Percentiles rank a stretch among this genome's conserved stretches.
These are phyloP conservation scores for Dactylis glomerata DNA, from an alignment of 176 grass and related monocot species.

Conservation along the genomic window DNA sequence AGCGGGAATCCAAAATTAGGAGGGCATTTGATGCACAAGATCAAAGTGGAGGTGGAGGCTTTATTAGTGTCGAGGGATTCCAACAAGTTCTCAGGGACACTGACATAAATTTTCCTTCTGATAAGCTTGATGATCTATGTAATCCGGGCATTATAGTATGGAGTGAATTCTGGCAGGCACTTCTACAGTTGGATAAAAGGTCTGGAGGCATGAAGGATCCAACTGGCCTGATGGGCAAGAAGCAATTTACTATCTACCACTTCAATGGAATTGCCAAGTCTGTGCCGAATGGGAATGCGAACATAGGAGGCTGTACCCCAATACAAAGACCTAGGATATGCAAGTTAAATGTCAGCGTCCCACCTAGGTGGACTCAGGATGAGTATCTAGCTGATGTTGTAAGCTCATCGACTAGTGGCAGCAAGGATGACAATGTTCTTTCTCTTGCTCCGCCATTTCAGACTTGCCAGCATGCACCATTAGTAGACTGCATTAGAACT, in stretches of 20 bases:
- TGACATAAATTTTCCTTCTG: conserved; percentile 60
- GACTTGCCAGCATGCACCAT: conserved; percentile 72
- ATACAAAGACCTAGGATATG: conserved; percentile 85
- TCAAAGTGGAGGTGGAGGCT: conserved; percentile 95
- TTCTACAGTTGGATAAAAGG: conserved; percentile 80
- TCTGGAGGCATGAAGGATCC: conserved; percentile 90
- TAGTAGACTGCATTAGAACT: conserved; percentile 95
- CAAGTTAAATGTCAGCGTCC: conserved; percentile 83
- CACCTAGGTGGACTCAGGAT: conserved; percentile 88
- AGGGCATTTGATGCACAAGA: conserved; percentile 87
- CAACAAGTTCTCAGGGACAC: conserved; percentile 78
- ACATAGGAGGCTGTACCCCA: conserved; percentile 48
- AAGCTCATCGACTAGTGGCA: conserved; percentile 50
- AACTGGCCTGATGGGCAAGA: conserved; percentile 91
- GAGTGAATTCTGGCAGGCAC: conserved; percentile 97
- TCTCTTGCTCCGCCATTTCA: conserved; percentile 62
- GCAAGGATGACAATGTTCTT: conserved; percentile 46
- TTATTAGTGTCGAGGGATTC: conserved; percentile 76
- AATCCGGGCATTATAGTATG: conserved; percentile 87
- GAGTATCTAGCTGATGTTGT: conserved; percentile 85
- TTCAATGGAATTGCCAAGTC: conserved; percentile 99
- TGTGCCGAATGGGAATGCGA: conserved; percentile 58
- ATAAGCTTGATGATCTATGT: conserved; percentile 77
- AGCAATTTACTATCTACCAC: conserved; percentile 93
- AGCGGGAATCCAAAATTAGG: conserved; percentile 80